These are phyloP conservation scores for Saccharomyces hybrid DNA, from an alignment of 1,139 yeast species.

Conservation along the genomic window DNA sequence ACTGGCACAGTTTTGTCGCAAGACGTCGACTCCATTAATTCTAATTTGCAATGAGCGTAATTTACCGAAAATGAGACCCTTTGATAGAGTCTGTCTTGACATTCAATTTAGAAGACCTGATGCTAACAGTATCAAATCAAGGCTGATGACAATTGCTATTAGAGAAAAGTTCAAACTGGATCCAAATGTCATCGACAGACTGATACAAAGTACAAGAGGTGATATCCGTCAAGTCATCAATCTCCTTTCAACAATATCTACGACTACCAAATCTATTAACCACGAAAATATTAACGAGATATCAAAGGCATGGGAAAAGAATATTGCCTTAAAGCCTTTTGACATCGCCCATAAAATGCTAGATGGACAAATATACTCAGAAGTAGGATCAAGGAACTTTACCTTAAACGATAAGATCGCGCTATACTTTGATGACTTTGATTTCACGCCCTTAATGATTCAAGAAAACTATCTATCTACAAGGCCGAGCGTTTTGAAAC, in stretches of 20 bases:
- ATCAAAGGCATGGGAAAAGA: conserved; percentile 76
- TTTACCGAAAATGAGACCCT: conserved; percentile 92
- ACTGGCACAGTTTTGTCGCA: conserved; percentile 77
- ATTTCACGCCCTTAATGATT: conserved; percentile 89
- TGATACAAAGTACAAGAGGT: conserved; percentile 77
- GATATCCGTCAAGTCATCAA: conserved; percentile 95
- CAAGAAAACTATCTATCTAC: conserved; percentile 85
- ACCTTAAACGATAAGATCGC: conserved; percentile 78
- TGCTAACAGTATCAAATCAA: conserved; percentile 68
- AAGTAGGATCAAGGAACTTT: conserved; percentile 40
- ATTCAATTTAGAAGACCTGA: conserved; percentile 84
- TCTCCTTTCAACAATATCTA: conserved; percentile 74
- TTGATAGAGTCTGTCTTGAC: conserved; percentile 76
- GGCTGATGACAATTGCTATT: conserved; percentile 85
- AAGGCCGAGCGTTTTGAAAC: conserved; percentile 42
- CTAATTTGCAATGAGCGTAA: conserved; percentile 89
- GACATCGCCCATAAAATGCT: conserved; percentile 75
- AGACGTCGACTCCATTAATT: conserved; percentile 83
- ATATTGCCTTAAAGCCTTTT: conserved; percentile 84
- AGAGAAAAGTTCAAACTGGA: conserved; percentile 78
- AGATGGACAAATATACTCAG: conserved; percentile 53
- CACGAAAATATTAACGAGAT: conserved; percentile 45
- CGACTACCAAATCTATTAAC: conserved; percentile 57
- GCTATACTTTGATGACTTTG: conserved; percentile 89
- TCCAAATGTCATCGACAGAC: conserved; percentile 71